These are phyloP conservation scores for Phytophthora fragariae DNA, from an alignment of 352 stramenopile genomes.

Conservation along the genomic window DNA sequence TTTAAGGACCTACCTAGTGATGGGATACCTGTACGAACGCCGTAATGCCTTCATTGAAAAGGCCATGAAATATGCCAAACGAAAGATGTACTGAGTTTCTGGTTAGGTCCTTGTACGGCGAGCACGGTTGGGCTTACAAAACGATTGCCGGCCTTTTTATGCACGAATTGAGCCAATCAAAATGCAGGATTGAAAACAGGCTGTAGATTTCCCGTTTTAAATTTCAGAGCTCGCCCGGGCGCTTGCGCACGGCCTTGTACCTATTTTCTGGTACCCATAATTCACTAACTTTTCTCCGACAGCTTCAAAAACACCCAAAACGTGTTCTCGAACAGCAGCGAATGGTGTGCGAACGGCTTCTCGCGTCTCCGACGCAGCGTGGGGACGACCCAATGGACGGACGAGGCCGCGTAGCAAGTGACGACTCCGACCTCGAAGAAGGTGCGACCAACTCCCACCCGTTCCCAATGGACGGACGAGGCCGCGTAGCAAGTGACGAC, in stretches of 20 bases:
- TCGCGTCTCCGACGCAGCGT: slow-evolving; percentile 13
- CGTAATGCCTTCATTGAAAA: too few relatives aligned
- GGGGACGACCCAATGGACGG: slow-evolving; percentile 39
- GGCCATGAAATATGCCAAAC: too few relatives aligned
- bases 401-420: slow-evolving; percentile 39
- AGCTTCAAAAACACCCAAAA: slow-evolving; percentile 2
- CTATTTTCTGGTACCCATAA: neutral
- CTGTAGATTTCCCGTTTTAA: too few relatives aligned
- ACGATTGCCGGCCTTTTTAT: too few relatives aligned
- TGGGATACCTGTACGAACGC: too few relatives aligned
- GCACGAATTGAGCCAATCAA: too few relatives aligned
- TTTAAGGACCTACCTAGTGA: too few relatives aligned
- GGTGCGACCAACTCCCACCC: slow-evolving; percentile 33
- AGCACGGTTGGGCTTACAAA: too few relatives aligned
- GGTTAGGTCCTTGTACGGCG: too few relatives aligned
- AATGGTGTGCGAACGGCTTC: slow-evolving; percentile 69
- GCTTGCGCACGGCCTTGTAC: neutral
- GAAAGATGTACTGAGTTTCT: too few relatives aligned
- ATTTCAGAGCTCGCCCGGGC: too few relatives aligned
- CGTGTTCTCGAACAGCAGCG: slow-evolving; percentile 1
- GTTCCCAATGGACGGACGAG: slow-evolving; percentile 36
- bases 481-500: slow-evolving; percentile 55
- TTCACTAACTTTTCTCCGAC: neutral
- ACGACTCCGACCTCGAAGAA: slow-evolving; percentile 86
- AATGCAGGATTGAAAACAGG: too few relatives aligned